Evolutionary conservation across 2,329 filamentous ascomycete species (phyloP).

Genomic region (Ceratocystis lukuohia): DNA sequence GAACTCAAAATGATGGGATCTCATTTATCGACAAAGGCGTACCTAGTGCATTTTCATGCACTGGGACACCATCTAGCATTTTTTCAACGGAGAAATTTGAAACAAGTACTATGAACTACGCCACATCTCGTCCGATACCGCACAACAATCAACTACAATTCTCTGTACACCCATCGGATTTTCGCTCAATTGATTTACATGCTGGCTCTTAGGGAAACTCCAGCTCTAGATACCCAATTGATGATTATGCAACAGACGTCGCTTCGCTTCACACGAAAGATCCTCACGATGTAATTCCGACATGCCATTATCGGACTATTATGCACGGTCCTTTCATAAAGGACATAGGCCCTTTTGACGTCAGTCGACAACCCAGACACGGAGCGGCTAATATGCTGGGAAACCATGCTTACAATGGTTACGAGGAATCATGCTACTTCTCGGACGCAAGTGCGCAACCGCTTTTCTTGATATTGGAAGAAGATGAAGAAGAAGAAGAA

Average conservation of each 20-base stretch:
- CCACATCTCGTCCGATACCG: not conserved
- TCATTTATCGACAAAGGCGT: not conserved
- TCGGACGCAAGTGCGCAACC: constrained; percentile 14
- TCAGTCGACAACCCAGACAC: not conserved
- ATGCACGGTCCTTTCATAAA: not conserved
- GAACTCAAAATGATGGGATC: not conserved
- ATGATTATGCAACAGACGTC: too few relatives aligned
- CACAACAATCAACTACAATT: not conserved
- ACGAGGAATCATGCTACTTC: not conserved
- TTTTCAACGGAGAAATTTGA: not conserved
- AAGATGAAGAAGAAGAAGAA: constrained; percentile 10
- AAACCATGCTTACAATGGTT: not conserved
- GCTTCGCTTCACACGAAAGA: not conserved
- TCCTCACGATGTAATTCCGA: not conserved
- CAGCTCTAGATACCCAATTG: not conserved
- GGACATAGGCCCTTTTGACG: not conserved
- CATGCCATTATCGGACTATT: not conserved
- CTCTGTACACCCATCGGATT: not conserved
- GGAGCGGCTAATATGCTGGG: not conserved
- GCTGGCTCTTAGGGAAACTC: not conserved
- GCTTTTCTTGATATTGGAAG: constrained; percentile 7
- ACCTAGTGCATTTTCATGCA: not conserved
- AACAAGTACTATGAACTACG: not conserved
- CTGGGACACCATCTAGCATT: not conserved
- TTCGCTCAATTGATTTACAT: not conserved